Evolutionary conservation across 108 stramenopile species (phyloP), one percentile per base, ranked within the genome.

Genomic region (Chaetoceros muelleri): DNA sequence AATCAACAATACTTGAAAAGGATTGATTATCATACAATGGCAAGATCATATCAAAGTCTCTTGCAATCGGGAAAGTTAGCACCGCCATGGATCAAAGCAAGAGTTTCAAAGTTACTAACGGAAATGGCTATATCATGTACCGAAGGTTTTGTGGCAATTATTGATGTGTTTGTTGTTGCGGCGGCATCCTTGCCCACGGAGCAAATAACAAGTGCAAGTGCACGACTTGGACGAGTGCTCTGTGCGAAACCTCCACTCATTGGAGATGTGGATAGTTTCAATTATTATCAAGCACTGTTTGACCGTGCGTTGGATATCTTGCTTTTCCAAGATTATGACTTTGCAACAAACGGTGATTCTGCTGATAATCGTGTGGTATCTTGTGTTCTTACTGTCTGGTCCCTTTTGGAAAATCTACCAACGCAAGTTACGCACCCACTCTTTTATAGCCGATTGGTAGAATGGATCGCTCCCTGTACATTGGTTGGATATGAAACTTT

Each of bases 151-250:
- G 52, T 61, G 10, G 62, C 84, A 13, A 75, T 90, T 13, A 70
- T 90, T 21, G 78, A 83, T 28, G 87, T 90, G 17, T 90, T 85
- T 64, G 81, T 80, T 17, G 77, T 74, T n/a, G 56, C 50, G 24
- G 66, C 68, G 22, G 40, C 30, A 28, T 26, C 58, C 52, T 49
- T 55, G 57, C 50, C 52, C 61, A 28, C 65, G 54, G 21, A 68
- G 29, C 55, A 62, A n/a, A 76, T 60, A 61, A 70, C 77, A 3
- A 68, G 67, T 26, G 80, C 84, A 21, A 64, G 69, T 52, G 70
- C 80, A 52, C 74, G 87, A 25, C 64, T 90, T 48, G 78, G 77
- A 19, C 63, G 66, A 28, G 71, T 75, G 0, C 57, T 86, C 56
- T 69, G 68, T 57, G 57, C 72, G 0, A 60, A 55, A 30, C 62